Conservation (phyloP, 2,329 filamentous ascomycete genomes). For the Cladosporium austrohemisphaericum region DNA sequence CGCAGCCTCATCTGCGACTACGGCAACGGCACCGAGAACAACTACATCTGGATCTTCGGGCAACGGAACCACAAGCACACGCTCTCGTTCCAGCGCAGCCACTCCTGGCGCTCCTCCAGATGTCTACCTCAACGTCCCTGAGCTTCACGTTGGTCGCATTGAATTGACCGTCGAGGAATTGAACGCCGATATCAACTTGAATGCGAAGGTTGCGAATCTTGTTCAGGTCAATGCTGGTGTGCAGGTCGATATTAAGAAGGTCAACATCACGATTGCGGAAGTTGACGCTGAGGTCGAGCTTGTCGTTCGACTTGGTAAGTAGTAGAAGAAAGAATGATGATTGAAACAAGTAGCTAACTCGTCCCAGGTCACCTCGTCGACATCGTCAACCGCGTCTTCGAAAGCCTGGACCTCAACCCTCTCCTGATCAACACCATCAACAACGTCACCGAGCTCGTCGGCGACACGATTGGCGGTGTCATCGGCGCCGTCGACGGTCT, state of each 20-base stretch:
- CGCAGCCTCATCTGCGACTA: slow-evolving; percentile 23
- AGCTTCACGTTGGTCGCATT: slow-evolving; percentile 57
- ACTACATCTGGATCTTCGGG: slow-evolving; percentile 20
- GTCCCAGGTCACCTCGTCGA: slow-evolving; percentile 52
- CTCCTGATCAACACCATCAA: slow-evolving; percentile 53
- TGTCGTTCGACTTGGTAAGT: slow-evolving; percentile 48
- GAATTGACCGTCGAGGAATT: slow-evolving; percentile 59
- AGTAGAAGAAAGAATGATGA: no score
- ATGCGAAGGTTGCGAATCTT: slow-evolving; percentile 57
- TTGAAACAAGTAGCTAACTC: background rate
- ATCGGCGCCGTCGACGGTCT: slow-evolving; percentile 50
- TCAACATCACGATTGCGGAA: slow-evolving; percentile 61
- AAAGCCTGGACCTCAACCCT: slow-evolving; percentile 58
- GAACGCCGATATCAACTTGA: slow-evolving; percentile 51
- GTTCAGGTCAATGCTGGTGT: slow-evolving; percentile 53
- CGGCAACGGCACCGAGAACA: slow-evolving; percentile 26
- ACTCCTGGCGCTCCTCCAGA: slow-evolving; percentile 42
- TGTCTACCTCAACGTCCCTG: slow-evolving; percentile 56
- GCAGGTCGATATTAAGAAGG: slow-evolving; percentile 43
- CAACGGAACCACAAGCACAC: slow-evolving; percentile 24
- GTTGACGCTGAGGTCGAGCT: slow-evolving; percentile 58
- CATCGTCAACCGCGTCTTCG: slow-evolving; percentile 59
- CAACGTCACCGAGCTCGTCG: slow-evolving; percentile 35
- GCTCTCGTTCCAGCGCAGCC: slow-evolving; percentile 22
- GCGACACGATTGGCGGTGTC: slow-evolving; percentile 23